Evolutionary conservation across 768 basidiomycete species (phyloP).

Genomic region (Mycena rosella): DNA sequence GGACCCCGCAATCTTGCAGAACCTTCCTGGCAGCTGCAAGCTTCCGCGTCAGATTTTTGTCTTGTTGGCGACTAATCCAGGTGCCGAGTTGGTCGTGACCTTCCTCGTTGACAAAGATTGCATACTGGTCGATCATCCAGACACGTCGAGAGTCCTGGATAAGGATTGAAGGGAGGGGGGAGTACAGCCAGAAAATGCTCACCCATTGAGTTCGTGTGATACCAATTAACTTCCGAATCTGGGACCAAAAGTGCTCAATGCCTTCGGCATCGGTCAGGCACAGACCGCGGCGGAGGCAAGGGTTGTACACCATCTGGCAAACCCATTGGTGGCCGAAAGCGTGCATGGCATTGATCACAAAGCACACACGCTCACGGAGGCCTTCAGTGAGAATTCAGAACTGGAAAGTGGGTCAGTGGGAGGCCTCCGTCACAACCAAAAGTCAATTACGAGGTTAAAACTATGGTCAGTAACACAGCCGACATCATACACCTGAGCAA

Average conservation of each 20-base stretch:
- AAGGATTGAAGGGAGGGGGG: conserved; percentile 9
- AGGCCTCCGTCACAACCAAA: too few species aligned
- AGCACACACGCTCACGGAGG: conserved; percentile 37
- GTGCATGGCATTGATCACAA: conserved; percentile 31
- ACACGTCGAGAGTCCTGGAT: conserved; percentile 30
- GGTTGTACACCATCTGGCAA: conserved; percentile 52
- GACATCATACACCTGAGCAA: conserved; percentile 48
- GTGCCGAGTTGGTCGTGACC: too few species aligned
- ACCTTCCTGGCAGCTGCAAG: too few species aligned
- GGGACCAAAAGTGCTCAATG: conserved; percentile 50
- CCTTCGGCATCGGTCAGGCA: conserved; percentile 53
- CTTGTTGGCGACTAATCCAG: too few species aligned
- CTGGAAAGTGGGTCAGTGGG: conserved; percentile 26
- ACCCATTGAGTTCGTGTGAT: conserved; percentile 9
- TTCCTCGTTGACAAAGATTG: too few species aligned
- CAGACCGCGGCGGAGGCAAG: conserved; percentile 42
- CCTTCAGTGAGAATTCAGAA: conserved; percentile 39
- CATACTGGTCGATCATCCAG: too few species aligned
- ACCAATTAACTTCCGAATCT: conserved; percentile 39
- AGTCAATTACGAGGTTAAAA: conserved; percentile 38
- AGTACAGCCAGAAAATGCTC: too few species aligned
- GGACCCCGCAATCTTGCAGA: too few species aligned
- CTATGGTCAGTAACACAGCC: conserved; percentile 51
- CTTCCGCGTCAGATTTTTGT: too few species aligned
- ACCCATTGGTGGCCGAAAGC: not conserved